Percentiles rank a stretch among this genome's conserved stretches.
These are phyloP conservation scores for Vaccinium macrocarpon DNA, from an alignment of 148 eudicot genomes.

Conservation along the genomic window DNA sequence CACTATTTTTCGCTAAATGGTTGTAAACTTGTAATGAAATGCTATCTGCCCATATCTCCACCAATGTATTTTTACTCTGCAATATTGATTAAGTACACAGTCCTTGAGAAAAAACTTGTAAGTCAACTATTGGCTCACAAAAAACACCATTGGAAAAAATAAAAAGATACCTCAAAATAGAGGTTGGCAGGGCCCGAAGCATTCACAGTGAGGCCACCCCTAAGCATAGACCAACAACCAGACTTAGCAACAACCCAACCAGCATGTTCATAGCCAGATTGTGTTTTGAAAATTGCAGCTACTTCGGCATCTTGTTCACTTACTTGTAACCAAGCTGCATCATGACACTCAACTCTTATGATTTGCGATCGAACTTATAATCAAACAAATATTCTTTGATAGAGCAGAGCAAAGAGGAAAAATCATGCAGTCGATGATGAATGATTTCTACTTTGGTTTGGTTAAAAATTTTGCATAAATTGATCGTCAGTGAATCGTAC, in stretches of 20 bases:
- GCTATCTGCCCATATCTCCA: conserved; percentile 59
- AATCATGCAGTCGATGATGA: too few relatives aligned
- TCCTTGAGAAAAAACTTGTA: neutral
- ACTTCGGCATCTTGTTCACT: conserved; percentile 33
- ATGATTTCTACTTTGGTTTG: too few relatives aligned
- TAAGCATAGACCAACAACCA: conserved; percentile 80
- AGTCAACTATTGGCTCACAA: neutral
- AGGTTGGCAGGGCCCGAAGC: conserved; percentile 38
- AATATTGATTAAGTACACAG: neutral
- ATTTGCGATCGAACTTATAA: too few relatives aligned
- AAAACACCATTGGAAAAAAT: too few relatives aligned
- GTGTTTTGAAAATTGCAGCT: conserved; percentile 34
- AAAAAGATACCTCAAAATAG: conserved; percentile 40
- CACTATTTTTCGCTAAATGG: conserved; percentile 70
- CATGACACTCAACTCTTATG: too few relatives aligned
- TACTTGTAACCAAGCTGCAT: conserved; percentile 62
- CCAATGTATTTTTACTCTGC: conserved; percentile 44
- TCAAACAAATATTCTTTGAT: neutral
- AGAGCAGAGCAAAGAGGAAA: too few relatives aligned
- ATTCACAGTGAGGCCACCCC: conserved; percentile 49
- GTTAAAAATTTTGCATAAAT: too few relatives aligned
- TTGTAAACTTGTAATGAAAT: conserved; percentile 65
- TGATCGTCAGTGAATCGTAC: conserved; percentile 13
- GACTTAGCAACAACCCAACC: conserved; percentile 44
- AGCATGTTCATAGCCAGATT: conserved; percentile 23